Base-by-base conservation (phyloP, 768 basidiomycete species). In the Leccinum ochraceum region DNA sequence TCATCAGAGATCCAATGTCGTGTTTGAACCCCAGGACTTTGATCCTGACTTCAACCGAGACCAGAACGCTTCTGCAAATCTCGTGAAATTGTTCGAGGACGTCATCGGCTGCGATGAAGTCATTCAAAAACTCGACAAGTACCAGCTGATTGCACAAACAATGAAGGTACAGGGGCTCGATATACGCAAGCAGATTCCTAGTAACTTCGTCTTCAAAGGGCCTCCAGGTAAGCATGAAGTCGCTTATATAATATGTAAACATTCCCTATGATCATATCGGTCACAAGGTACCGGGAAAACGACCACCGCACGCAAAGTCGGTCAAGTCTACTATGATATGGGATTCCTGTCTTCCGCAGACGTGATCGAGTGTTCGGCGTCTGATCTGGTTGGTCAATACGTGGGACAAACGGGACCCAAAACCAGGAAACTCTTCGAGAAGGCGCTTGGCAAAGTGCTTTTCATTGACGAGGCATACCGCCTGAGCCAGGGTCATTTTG, bases 381-480 rank as follows among this genome's bases (percentile, higher is more conserved):
- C 87, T 2, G 89, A 90, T 62, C 77, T 90, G 32, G 83, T 89
- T 1, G 89, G 84, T 1, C 78, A 88, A 65, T 89, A 84, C 54
- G 82, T 89, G 9, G 88, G 88, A 6, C 87, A 89, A 0, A 89
- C 88, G 0, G 89, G 88, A 1, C 87, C 86, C 0, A 88, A 88
- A 70, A 86, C 85, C 1, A 77, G 73, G 63, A 77, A 82, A 56
- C 66, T 84, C 1, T 82, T 90, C 52, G 84, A 87, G 51, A 85
- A 83, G 67, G 88, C 86, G 0, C 77, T 87, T 1, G 88, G 88
- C 0, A 80, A 81, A 46, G 87, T 90, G 3, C 76, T 89, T 1
- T 89, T 90, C 74, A 78, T 89, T 55, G 88, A 89, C 57, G 88
- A 90, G 62, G 88, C 88, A 0, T 90, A 90, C 64, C 77, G 87